Evolutionary conservation across 768 basidiomycete species (phyloP).

Genomic region (Auricularia sp.): DNA sequence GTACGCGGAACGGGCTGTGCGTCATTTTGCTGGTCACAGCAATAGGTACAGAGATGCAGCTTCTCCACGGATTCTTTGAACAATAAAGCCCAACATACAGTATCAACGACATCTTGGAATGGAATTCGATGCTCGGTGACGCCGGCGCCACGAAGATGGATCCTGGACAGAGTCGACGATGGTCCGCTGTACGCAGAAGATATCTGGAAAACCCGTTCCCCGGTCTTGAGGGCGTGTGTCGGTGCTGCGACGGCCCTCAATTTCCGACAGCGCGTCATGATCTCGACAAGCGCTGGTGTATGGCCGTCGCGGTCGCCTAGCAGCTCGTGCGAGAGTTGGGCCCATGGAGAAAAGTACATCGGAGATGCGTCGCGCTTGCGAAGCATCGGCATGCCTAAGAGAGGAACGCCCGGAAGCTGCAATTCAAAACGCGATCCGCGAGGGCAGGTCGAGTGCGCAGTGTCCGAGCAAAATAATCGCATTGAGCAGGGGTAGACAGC

Average conservation of each 20-base stretch:
- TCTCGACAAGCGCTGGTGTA: neutral
- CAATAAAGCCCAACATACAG: neutral
- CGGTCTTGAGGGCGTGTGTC: neutral
- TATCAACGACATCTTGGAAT: neutral
- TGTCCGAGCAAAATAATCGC: neutral
- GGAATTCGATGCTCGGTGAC: neutral
- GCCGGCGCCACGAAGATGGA: neutral
- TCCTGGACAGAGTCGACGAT: neutral
- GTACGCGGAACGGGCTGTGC: neutral
- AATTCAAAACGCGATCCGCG: neutral
- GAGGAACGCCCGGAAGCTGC: neutral
- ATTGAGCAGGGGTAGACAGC: neutral
- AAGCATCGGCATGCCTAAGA: neutral
- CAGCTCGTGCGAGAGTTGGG: neutral
- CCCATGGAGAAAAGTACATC: neutral
- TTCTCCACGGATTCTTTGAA: neutral
- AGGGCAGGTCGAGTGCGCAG: neutral
- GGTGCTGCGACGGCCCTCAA: neutral
- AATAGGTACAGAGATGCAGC: neutral
- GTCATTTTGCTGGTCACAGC: neutral
- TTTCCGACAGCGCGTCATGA: neutral
- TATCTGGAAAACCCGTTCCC: neutral
- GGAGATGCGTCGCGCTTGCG: neutral
- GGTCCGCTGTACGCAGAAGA: neutral
- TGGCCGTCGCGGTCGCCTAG: neutral